These are phyloP conservation scores for Calvatia gigantea DNA, from an alignment of 768 basidiomycete species.

Conservation along the genomic window DNA sequence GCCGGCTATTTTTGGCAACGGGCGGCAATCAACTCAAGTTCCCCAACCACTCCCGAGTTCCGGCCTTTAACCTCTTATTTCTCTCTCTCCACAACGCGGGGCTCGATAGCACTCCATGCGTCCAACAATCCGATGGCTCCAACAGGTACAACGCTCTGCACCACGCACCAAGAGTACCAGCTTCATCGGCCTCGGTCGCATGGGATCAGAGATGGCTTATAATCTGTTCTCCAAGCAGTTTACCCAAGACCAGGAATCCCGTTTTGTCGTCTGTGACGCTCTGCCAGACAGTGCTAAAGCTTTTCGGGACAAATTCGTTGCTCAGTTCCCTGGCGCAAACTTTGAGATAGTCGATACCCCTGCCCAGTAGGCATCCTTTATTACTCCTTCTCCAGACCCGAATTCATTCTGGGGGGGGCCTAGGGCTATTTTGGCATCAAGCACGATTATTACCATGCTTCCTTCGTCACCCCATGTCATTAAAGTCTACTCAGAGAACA, in stretches of 20 bases:
- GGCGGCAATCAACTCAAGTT: neutral
- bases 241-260: slow-evolving; percentile 45
- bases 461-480: slow-evolving; percentile 89
- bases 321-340: slow-evolving; percentile 55
- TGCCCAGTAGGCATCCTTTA: slow-evolving; percentile 56
- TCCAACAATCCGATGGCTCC: slow-evolving; percentile 41
- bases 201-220: slow-evolving; percentile 85
- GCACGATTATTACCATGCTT: slow-evolving; percentile 83
- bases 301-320: slow-evolving; percentile 54
- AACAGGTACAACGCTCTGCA: slow-evolving; percentile 29
- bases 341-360: slow-evolving; percentile 62
- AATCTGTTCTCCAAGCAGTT: slow-evolving; percentile 80
- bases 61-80: neutral
- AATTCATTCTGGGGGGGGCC: neutral
- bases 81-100: neutral
- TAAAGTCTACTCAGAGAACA: slow-evolving; percentile 67
- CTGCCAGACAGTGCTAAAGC: slow-evolving; percentile 50
- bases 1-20: neutral
- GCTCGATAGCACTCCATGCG: slow-evolving; percentile 38
- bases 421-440: slow-evolving; percentile 63
- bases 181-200: slow-evolving; percentile 85
- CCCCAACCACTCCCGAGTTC: neutral
- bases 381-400: neutral
- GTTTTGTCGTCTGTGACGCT: slow-evolving; percentile 80
- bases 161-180: slow-evolving; percentile 51